Conservation (phyloP, 1,139 yeast species). For the Arxiozyma slooffiae region DNA sequence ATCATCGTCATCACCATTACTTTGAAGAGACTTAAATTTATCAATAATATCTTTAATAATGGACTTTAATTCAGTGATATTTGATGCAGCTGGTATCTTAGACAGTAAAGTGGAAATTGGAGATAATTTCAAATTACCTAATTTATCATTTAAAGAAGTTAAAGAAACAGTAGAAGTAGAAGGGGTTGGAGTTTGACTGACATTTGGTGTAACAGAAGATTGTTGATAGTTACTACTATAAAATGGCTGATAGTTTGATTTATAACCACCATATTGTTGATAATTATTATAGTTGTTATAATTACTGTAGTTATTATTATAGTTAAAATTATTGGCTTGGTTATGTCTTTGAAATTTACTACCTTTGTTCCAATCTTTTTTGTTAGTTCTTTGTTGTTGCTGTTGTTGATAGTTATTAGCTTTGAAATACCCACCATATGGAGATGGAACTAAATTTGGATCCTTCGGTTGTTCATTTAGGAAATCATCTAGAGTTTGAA, state of each 20-base stretch:
- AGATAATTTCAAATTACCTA: conserved; percentile 54
- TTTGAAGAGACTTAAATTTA: conserved; percentile 25
- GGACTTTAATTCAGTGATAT: conserved; percentile 55
- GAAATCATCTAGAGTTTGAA: conserved; percentile 24
- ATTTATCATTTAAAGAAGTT: conserved; percentile 58
- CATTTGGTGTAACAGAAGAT: conserved; percentile 23
- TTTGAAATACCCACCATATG: conserved; percentile 29
- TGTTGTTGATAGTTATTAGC: conserved; percentile 15
- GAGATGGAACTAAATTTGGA: conserved; percentile 25
- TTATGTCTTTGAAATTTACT: conserved; percentile 9
- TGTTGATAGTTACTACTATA: conserved; percentile 14
- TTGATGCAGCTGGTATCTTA: conserved; percentile 46
- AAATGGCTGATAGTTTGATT: background rate
- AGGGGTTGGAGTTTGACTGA: conserved; percentile 28
- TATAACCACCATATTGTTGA: conserved; percentile 7
- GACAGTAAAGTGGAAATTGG: conserved; percentile 58
- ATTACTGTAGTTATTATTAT: background rate
- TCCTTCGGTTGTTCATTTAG: conserved; percentile 27
- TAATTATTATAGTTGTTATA: conserved; percentile 7
- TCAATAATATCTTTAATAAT: conserved; percentile 51
- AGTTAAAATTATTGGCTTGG: conserved; percentile 8
- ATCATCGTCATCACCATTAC: conserved; percentile 27
- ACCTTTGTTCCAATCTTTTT: conserved; percentile 9
- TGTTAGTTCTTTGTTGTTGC: conserved; percentile 11
- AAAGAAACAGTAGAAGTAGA: conserved; percentile 49